These are phyloP conservation scores for Leccinum subgranulosum DNA, from an alignment of 768 basidiomycete species.

Conservation along the genomic window DNA sequence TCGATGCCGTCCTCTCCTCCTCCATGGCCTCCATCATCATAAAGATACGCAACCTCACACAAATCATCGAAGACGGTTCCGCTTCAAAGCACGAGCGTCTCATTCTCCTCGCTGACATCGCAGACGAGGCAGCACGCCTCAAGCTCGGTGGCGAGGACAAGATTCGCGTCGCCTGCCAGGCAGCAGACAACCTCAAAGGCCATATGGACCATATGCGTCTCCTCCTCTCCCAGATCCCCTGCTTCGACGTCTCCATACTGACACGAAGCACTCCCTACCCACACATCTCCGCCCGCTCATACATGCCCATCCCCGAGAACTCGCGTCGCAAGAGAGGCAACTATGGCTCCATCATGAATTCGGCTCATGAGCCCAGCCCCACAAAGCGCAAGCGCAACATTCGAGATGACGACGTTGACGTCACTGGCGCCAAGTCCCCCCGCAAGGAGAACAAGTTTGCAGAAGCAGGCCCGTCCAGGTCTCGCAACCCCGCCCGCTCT, in stretches of 20 bases:
- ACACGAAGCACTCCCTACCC: constrained; percentile 69
- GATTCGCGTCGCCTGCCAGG: constrained; percentile 89
- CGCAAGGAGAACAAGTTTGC: constrained; percentile 52
- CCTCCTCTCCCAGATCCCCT: constrained; percentile 61
- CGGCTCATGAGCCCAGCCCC: constrained; percentile 56
- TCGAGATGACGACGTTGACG: constrained; percentile 65
- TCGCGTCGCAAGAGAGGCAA: constrained; percentile 59
- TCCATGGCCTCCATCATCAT: constrained; percentile 78
- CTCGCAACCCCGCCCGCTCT: constrained; percentile 51
- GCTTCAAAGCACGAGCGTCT: constrained; percentile 70
- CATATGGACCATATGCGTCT: constrained; percentile 60
- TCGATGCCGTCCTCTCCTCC: constrained; percentile 94
- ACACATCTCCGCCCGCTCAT: constrained; percentile 67
- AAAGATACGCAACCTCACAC: constrained; percentile 73
- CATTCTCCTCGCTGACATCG: constrained; percentile 86
- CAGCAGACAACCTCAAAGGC: constrained; percentile 79
- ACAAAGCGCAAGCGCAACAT: constrained; percentile 57
- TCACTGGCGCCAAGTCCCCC: constrained; percentile 49
- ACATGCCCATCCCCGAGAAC: constrained; percentile 67
- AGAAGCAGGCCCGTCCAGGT: constrained; percentile 42
- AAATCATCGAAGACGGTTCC: constrained; percentile 66
- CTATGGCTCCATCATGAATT: constrained; percentile 52
- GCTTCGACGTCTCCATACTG: constrained; percentile 55
- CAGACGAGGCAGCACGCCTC: constrained; percentile 88
- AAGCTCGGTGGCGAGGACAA: constrained; percentile 97